Evolutionary conservation across 371 early-diverging fungal species (phyloP).

Genomic region (Mucor plumbeus): DNA sequence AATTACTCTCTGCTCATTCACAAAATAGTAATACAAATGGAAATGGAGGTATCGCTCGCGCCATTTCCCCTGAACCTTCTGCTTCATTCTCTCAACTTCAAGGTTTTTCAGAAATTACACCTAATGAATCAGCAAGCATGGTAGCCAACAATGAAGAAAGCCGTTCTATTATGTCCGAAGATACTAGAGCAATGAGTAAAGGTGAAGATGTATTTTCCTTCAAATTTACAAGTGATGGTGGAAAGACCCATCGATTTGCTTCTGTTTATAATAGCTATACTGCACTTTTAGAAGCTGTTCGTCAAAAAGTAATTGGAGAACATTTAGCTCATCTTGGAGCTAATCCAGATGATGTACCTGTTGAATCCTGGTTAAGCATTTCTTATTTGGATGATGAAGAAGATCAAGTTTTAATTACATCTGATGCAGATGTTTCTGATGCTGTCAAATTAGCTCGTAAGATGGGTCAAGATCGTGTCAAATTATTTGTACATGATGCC

Average conservation of each 20-base stretch:
- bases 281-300: slow-evolving; percentile 35
- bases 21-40: slow-evolving; percentile 14
- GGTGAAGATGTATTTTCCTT: slow-evolving; percentile 40
- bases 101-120: slow-evolving; percentile 51
- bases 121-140: slow-evolving; percentile 59
- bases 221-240: slow-evolving; percentile 42
- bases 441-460: slow-evolving; percentile 82
- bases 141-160: slow-evolving; percentile 49
- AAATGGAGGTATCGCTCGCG: slow-evolving; percentile 13
- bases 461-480: slow-evolving; percentile 78
- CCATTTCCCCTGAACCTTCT: slow-evolving; percentile 50
- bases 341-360: slow-evolving; percentile 17
- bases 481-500: slow-evolving; percentile 68
- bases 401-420: slow-evolving; percentile 82
- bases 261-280: slow-evolving; percentile 29
- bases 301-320: slow-evolving; percentile 47
- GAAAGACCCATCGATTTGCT: slow-evolving; percentile 46
- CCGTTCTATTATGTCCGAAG: slow-evolving; percentile 55
- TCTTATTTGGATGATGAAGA: slow-evolving; percentile 91
- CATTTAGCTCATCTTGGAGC: slow-evolving; percentile 27
- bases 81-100: slow-evolving; percentile 40
- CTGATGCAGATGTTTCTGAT: slow-evolving; percentile 81
- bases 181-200: slow-evolving; percentile 9
- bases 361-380: slow-evolving; percentile 59
- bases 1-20: slow-evolving; percentile 23